Evolutionary conservation across 306 rosid genomes (phyloP).

Genomic region (Trifolium repens): DNA sequence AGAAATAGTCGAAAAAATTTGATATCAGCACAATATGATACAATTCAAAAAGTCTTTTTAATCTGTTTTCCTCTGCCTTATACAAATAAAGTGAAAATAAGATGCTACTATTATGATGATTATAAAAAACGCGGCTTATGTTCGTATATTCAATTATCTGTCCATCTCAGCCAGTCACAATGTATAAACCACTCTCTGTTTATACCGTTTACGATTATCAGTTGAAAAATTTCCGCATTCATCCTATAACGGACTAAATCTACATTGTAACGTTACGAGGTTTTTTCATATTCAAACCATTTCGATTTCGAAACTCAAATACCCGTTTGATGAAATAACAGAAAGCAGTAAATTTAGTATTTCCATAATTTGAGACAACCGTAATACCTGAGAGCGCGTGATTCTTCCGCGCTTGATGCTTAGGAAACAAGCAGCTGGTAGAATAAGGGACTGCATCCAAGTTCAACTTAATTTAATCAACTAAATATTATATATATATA

Average conservation of each 20-base stretch:
- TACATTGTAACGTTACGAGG: neutral
- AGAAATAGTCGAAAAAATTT: neutral
- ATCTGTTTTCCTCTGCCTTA: neutral
- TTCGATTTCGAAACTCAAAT: neutral
- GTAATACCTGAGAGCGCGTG: slow-evolving; percentile 65
- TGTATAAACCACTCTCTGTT: neutral
- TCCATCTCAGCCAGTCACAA: neutral
- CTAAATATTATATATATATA: neutral
- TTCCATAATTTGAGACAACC: slow-evolving; percentile 1
- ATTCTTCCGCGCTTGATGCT: slow-evolving; percentile 64
- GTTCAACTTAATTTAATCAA: slow-evolving; percentile 16
- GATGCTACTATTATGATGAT: neutral
- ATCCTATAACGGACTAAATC: neutral
- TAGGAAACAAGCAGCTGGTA: slow-evolving; percentile 88
- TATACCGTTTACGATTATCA: neutral
- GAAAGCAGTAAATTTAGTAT: neutral
- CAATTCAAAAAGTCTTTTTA: neutral
- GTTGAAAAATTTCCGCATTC: no score
- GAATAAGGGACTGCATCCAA: slow-evolving; percentile 78
- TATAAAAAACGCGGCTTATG: neutral
- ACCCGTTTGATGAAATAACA: neutral
- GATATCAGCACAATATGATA: slow-evolving; percentile 4
- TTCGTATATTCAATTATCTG: neutral
- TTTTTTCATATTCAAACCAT: neutral
- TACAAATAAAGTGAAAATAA: neutral